Evolutionary conservation across 2,329 filamentous ascomycete genomes (phyloP).

Genomic region (Cladosporium halotolerans): DNA sequence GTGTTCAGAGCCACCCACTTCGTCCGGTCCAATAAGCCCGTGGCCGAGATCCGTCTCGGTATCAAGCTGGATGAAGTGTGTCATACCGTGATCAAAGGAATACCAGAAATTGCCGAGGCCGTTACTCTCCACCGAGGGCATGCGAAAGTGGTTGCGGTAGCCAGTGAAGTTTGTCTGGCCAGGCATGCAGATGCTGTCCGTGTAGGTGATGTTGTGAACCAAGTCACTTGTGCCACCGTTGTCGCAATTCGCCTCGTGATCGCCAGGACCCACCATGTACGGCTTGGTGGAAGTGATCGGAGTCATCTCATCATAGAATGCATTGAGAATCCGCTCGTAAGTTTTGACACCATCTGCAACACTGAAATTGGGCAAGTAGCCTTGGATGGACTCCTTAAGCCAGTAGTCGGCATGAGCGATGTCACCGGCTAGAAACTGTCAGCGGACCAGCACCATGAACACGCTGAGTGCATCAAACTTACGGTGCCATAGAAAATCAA

Average conservation of each 20-base stretch:
- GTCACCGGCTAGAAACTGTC: too few species aligned
- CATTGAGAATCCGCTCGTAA: too few species aligned
- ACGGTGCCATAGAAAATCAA: too few species aligned
- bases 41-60: constrained; percentile 47
- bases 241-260: constrained; percentile 45
- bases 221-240: constrained; percentile 28
- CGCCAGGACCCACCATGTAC: constrained; percentile 47
- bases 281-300: constrained; percentile 39
- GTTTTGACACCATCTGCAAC: too few species aligned
- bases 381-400: too few species aligned
- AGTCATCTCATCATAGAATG: constrained; percentile 31
- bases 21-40: constrained; percentile 41
- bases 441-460: too few species aligned
- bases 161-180: constrained; percentile 39
- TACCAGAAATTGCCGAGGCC: constrained; percentile 49
- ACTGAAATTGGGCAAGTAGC: too few species aligned
- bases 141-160: constrained; percentile 46
- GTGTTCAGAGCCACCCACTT: constrained; percentile 31
- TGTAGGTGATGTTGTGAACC: constrained; percentile 32
- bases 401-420: too few species aligned
- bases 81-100: constrained; percentile 49
- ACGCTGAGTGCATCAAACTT: too few species aligned
- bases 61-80: constrained; percentile 45
- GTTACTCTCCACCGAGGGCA: constrained; percentile 42
- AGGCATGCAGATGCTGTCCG: constrained; percentile 25